phyloP scores from a whole-genome alignment of 441 rosid genomes.

The Eugenia klotzschiana region DNA sequence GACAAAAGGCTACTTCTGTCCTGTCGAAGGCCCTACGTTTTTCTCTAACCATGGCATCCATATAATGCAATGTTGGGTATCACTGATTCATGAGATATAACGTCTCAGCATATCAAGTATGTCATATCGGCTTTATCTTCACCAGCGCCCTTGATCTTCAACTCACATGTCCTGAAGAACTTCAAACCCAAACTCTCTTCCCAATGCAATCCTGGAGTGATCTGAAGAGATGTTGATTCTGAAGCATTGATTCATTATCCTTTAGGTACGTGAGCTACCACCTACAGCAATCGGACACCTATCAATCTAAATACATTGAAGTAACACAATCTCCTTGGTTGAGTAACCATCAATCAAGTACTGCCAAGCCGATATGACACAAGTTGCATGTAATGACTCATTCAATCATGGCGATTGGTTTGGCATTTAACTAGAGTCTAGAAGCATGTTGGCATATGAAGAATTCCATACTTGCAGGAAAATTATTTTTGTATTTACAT shows the following conservation, averaged over 20 bases:
- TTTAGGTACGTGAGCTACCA: not conserved
- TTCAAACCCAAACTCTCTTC: not conserved
- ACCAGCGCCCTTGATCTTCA: not conserved
- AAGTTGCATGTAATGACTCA: not conserved
- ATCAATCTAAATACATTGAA: not conserved
- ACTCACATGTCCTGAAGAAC: not conserved
- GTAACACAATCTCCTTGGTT: not conserved
- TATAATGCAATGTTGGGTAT: not conserved
- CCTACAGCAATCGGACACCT: not conserved
- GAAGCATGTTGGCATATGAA: not conserved
- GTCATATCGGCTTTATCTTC: no score
- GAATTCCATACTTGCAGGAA: accelerated
- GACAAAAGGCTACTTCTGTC: not conserved
- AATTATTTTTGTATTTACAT: not conserved
- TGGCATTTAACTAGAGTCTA: not conserved
- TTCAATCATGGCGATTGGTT: not conserved
- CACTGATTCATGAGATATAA: not conserved
- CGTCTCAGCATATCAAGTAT: not conserved
- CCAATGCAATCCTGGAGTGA: not conserved
- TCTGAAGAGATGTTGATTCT: not conserved
- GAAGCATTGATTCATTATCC: not conserved
- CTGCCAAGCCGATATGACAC: not conserved
- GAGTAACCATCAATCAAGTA: not conserved
- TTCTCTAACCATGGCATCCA: not conserved
- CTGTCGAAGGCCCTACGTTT: not conserved